phyloP scores from a whole-genome alignment of 2,329 filamentous ascomycete species.

The Phyllosticta ampelicida region DNA sequence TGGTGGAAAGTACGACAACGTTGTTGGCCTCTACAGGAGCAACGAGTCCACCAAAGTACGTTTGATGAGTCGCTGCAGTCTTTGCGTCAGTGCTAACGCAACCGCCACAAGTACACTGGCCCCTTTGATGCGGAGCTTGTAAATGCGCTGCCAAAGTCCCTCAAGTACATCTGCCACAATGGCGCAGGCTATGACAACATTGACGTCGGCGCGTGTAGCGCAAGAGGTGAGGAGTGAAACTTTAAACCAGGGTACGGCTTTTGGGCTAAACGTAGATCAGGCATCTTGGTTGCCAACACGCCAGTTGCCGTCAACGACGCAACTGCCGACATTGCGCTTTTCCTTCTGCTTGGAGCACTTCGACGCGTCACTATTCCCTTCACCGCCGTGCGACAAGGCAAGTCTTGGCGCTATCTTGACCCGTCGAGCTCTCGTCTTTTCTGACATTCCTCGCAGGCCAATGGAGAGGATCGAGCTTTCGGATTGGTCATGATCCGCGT shows the following conservation, averaged over 20 bases:
- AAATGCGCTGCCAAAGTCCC: conserved; percentile 28
- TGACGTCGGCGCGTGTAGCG: conserved; percentile 42
- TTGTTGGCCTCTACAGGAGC: conserved; percentile 48
- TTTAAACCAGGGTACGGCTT: neutral
- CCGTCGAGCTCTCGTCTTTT: neutral
- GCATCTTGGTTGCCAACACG: conserved; percentile 36
- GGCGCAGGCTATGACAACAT: conserved; percentile 51
- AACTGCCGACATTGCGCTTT: conserved; percentile 40
- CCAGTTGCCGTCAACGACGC: conserved; percentile 41
- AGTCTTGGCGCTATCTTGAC: conserved; percentile 13
- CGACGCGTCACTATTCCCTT: conserved; percentile 38
- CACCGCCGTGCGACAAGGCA: conserved; percentile 34
- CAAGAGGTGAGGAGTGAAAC: conserved; percentile 16
- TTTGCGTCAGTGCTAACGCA: neutral
- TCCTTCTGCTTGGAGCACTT: conserved; percentile 43
- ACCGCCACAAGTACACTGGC: conserved; percentile 26
- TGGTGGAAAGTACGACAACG: conserved; percentile 44
- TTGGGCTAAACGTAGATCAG: conserved; percentile 22
- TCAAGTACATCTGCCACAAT: conserved; percentile 38
- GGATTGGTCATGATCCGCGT: conserved; percentile 43
- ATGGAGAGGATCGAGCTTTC: conserved; percentile 29
- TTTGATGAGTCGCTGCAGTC: too few relatives aligned
- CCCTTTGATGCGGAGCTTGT: conserved; percentile 37
- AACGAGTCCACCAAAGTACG: conserved; percentile 42
- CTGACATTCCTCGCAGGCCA: conserved; percentile 16